phyloP scores from a whole-genome alignment of 2,329 filamentous ascomycete genomes.

The Pyricularia sp. region DNA sequence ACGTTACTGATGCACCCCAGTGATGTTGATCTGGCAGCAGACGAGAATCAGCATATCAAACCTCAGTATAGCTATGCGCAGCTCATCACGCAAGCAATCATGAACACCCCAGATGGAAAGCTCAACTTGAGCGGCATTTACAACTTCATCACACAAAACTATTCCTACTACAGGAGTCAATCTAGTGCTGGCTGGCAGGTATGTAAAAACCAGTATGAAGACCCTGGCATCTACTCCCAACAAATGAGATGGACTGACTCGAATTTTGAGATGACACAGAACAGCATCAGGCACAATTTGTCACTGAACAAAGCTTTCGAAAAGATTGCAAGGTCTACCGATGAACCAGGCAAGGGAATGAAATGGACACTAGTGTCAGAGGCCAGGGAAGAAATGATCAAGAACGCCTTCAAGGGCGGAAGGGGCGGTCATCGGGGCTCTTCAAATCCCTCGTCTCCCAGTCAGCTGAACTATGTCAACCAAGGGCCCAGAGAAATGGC shows the following conservation, averaged over 20 bases:
- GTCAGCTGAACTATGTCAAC: conserved; percentile 50
- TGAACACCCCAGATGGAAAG: conserved; percentile 78
- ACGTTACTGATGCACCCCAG: conserved; percentile 38
- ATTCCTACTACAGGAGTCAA: conserved; percentile 87
- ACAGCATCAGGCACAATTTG: conserved; percentile 93
- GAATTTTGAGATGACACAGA: conserved; percentile 36
- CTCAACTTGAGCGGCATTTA: conserved; percentile 90
- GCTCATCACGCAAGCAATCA: conserved; percentile 92
- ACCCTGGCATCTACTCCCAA: background rate
- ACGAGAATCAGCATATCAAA: conserved; percentile 84
- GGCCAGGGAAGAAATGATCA: conserved; percentile 77
- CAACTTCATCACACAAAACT: conserved; percentile 81
- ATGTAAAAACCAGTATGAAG: conserved; percentile 20
- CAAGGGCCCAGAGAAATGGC: conserved; percentile 48
- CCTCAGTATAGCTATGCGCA: conserved; percentile 95
- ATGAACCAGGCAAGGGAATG: conserved; percentile 97
- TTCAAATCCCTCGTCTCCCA: conserved; percentile 61
- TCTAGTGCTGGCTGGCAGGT: conserved; percentile 79
- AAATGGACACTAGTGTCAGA: conserved; percentile 93
- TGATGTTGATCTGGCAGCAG: conserved; percentile 68
- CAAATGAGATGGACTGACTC: background rate
- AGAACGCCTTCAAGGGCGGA: conserved; percentile 55
- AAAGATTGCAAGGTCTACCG: conserved; percentile 83
- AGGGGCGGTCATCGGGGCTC: conserved; percentile 57
- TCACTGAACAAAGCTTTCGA: conserved; percentile 92